These are phyloP conservation scores for Thymus quinquecostatus DNA, from an alignment of 257 asterid species.

Conservation along the genomic window DNA sequence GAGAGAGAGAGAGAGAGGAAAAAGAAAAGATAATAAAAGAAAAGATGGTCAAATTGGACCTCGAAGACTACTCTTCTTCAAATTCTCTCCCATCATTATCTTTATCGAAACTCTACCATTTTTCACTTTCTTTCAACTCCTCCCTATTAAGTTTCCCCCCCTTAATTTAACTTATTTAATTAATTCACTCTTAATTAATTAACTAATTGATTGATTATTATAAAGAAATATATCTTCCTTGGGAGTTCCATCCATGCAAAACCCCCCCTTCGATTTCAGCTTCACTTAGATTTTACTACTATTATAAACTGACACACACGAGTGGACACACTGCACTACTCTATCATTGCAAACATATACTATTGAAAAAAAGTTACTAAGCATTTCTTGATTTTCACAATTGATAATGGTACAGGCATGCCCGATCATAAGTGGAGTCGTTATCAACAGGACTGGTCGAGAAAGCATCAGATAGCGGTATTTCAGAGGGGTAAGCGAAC, in stretches of 20 bases:
- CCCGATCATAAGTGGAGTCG: no score
- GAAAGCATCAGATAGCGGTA: no score
- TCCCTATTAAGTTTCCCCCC: conserved; percentile 25
- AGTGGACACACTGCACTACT: conserved; percentile 49
- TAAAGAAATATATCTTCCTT: conserved; percentile 36
- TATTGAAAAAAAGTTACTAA: neutral
- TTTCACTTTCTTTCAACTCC: conserved; percentile 46
- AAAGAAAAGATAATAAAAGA: conserved; percentile 61
- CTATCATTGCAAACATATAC: conserved; percentile 24
- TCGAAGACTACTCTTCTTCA: conserved; percentile 74
- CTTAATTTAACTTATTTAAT: neutral
- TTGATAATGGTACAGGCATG: no score
- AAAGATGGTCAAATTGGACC: conserved; percentile 96
- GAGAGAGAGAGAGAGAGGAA: conserved; percentile 32
- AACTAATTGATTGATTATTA: no score
- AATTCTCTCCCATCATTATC: conserved; percentile 66
- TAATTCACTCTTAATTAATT: neutral
- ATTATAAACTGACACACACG: conserved; percentile 74
- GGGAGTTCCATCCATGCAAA: conserved; percentile 68
- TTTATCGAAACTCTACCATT: conserved; percentile 79
- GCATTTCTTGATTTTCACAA: conserved; percentile 17
- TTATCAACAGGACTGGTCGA: no score
- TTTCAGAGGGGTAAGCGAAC: no score
- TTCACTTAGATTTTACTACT: conserved; percentile 36
- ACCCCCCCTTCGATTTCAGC: conserved; percentile 47